phyloP scores from a whole-genome alignment of 108 stramenopile genomes.

The Schizochytrium sp. region DNA sequence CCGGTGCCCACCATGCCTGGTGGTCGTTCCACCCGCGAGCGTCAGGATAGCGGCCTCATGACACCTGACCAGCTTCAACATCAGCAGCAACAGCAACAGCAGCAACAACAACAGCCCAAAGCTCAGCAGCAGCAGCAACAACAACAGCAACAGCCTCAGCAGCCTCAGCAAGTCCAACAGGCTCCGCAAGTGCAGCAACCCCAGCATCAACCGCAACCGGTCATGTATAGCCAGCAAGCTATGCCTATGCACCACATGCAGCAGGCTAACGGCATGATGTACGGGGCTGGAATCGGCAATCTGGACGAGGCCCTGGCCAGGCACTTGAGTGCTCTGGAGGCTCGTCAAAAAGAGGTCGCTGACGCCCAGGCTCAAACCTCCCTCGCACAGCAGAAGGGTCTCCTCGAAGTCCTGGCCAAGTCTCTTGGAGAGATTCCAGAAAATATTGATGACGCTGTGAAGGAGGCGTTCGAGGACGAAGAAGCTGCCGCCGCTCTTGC shows the following conservation, averaged over 20 bases:
- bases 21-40: background rate
- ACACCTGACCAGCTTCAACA: constrained; percentile 22
- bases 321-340: background rate
- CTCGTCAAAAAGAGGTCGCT: background rate
- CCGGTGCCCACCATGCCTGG: background rate
- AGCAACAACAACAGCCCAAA: background rate
- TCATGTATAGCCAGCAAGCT: too few relatives aligned
- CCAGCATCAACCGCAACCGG: too few relatives aligned
- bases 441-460: constrained; percentile 27
- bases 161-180: too few relatives aligned
- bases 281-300: background rate
- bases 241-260: too few relatives aligned
- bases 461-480: constrained; percentile 50
- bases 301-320: constrained; percentile 15
- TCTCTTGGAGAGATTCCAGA: constrained; percentile 41
- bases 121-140: background rate
- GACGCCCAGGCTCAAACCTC: background rate
- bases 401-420: constrained; percentile 23
- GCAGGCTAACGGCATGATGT: background rate
- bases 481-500: constrained; percentile 10
- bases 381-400: background rate
- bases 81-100: background rate
- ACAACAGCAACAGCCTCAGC: background rate
- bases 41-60: constrained; percentile 31
- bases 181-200: too few relatives aligned